These are phyloP conservation scores for Neurospora sublineolata DNA, from an alignment of 495 filamentous ascomycete genomes.

Conservation along the genomic window DNA sequence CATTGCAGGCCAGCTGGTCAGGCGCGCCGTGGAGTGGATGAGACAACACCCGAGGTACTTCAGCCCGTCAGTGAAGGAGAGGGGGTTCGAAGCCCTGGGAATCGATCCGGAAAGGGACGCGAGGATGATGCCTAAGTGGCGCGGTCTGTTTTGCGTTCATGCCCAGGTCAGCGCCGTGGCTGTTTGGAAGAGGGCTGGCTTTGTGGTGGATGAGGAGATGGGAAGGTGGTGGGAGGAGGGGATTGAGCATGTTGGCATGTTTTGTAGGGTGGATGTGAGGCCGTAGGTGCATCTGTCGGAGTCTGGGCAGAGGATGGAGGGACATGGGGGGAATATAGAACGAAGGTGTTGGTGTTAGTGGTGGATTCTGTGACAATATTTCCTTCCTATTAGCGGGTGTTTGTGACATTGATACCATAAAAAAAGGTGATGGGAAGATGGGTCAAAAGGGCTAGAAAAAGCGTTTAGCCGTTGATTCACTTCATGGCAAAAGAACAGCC, in stretches of 20 bases:
- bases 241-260: slow-evolving; percentile 80
- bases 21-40: slow-evolving; percentile 52
- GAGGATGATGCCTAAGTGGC: slow-evolving; percentile 41
- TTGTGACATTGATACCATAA: background rate
- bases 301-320: background rate
- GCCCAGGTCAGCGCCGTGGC: slow-evolving; percentile 52
- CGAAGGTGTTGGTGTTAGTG: background rate
- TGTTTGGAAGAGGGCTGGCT: slow-evolving; percentile 57
- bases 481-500: background rate
- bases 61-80: slow-evolving; percentile 33
- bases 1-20: slow-evolving; percentile 50
- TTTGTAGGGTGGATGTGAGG: slow-evolving; percentile 23
- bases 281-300: background rate
- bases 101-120: slow-evolving; percentile 8
- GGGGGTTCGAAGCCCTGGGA: slow-evolving; percentile 30
- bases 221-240: slow-evolving; percentile 76
- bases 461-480: background rate
- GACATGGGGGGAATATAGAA: background rate
- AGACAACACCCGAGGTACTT: slow-evolving; percentile 39
- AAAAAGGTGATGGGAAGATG: background rate
- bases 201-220: slow-evolving; percentile 56
- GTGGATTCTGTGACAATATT: background rate
- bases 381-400: background rate
- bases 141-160: slow-evolving; percentile 61
- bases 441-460: background rate